phyloP scores from a whole-genome alignment of 2,329 filamentous ascomycete genomes.

The Phaeoacremonium minimum region DNA sequence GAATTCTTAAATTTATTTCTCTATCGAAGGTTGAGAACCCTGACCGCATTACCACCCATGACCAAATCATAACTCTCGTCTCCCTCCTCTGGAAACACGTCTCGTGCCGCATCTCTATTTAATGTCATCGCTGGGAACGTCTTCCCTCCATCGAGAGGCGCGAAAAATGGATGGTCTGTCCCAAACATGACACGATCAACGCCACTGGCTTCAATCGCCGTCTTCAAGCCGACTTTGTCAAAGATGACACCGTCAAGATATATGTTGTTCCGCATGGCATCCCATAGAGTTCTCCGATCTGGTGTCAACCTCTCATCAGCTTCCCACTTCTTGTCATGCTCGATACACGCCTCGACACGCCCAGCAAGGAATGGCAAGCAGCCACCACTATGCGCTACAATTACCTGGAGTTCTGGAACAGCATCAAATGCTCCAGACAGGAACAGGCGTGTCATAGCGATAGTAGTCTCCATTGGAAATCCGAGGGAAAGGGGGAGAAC shows the following conservation, averaged over 20 bases:
- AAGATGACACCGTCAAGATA: slow-evolving; percentile 81
- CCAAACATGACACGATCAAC: slow-evolving; percentile 72
- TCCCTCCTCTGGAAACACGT: slow-evolving; percentile 3
- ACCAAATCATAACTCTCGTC: slow-evolving; percentile 4
- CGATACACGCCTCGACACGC: slow-evolving; percentile 75
- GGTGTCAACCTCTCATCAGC: slow-evolving; percentile 52
- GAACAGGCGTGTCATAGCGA: slow-evolving; percentile 78
- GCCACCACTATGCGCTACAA: slow-evolving; percentile 80
- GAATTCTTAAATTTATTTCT: neutral
- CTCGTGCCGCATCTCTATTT: slow-evolving; percentile 52
- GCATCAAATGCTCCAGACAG: slow-evolving; percentile 74
- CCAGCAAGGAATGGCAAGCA: slow-evolving; percentile 81
- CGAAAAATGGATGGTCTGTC: slow-evolving; percentile 78
- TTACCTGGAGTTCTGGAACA: slow-evolving; percentile 60
- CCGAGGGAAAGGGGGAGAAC: slow-evolving; percentile 76
- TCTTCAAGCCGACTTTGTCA: slow-evolving; percentile 63
- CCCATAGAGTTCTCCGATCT: slow-evolving; percentile 41
- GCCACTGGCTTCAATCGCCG: slow-evolving; percentile 58
- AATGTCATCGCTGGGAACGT: slow-evolving; percentile 60
- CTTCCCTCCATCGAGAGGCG: slow-evolving; percentile 56
- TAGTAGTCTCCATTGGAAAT: slow-evolving; percentile 84
- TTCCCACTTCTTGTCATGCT: slow-evolving; percentile 71
- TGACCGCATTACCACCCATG: slow-evolving; percentile 8
- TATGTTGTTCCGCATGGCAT: slow-evolving; percentile 62
- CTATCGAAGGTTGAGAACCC: slow-evolving; percentile 4